Evolutionary conservation across 2,329 filamentous ascomycete genomes (phyloP).

Genomic region (Xylariaceae sp.): DNA sequence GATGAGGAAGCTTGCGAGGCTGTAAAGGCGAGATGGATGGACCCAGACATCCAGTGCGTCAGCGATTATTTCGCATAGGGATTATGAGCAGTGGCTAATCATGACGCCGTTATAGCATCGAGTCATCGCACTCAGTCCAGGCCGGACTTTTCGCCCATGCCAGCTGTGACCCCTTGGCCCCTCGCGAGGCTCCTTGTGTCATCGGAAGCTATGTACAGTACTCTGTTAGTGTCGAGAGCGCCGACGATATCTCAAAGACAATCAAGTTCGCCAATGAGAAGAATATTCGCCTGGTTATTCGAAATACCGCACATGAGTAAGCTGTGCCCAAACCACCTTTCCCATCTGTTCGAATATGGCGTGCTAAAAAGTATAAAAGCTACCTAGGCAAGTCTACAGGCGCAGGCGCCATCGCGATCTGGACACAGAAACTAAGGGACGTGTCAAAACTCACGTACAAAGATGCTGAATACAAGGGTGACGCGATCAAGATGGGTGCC

Average conservation of each 20-base stretch:
- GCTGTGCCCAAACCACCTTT: not conserved
- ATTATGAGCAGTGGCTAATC: too few species aligned
- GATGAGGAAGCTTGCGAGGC: constrained; percentile 50
- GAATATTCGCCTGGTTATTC: constrained; percentile 51
- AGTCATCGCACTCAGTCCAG: constrained; percentile 43
- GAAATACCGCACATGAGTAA: constrained; percentile 52
- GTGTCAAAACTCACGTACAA: constrained; percentile 46
- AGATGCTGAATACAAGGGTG: constrained; percentile 52
- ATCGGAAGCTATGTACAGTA: constrained; percentile 54
- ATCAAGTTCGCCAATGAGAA: constrained; percentile 44
- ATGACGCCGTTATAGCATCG: too few species aligned
- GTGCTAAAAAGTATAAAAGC: not conserved
- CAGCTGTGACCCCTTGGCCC: constrained; percentile 47
- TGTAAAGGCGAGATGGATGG: constrained; percentile 51
- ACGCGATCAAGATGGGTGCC: constrained; percentile 59
- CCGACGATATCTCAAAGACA: constrained; percentile 40
- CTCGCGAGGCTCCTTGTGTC: constrained; percentile 49
- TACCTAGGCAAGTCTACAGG: constrained; percentile 55
- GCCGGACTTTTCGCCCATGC: constrained; percentile 47
- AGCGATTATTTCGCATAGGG: too few species aligned
- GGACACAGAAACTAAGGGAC: constrained; percentile 50
- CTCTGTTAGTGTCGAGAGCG: constrained; percentile 43
- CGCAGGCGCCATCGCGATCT: constrained; percentile 50
- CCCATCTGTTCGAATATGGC: not conserved
- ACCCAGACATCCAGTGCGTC: constrained; percentile 53